phyloP scores from a whole-genome alignment of 495 filamentous ascomycete genomes.

The Neurospora pannonica region DNA sequence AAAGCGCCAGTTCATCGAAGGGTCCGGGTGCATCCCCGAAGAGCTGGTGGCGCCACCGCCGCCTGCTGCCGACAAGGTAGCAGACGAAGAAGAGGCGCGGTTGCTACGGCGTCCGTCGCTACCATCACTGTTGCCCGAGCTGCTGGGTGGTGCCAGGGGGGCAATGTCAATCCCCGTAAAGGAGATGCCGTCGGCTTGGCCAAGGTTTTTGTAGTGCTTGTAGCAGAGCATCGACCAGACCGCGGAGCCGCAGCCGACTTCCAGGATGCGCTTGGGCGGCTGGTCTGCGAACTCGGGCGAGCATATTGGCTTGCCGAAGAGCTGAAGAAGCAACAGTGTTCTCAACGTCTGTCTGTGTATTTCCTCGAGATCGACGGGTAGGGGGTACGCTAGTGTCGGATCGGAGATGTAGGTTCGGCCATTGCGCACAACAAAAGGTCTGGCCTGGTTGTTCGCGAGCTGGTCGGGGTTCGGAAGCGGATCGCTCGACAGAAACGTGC shows the following conservation, averaged over 20 bases:
- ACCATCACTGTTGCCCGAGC: background rate
- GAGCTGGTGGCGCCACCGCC: background rate
- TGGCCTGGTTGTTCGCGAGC: constrained; percentile 27
- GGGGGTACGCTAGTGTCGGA: constrained; percentile 61
- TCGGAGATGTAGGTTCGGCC: constrained; percentile 79
- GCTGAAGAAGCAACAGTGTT: constrained; percentile 68
- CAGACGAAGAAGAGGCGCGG: constrained; percentile 4
- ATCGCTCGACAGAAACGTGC: constrained; percentile 28
- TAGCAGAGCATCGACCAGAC: constrained; percentile 86
- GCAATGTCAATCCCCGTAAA: constrained; percentile 84
- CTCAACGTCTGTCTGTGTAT: constrained; percentile 79
- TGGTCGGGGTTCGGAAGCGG: constrained; percentile 15
- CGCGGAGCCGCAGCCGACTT: constrained; percentile 80
- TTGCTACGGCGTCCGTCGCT: background rate
- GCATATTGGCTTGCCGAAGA: constrained; percentile 73
- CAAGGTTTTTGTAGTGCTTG: constrained; percentile 56
- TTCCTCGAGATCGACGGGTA: constrained; percentile 83
- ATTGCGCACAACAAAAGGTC: constrained; percentile 61
- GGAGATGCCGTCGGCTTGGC: constrained; percentile 43
- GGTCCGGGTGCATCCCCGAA: constrained; percentile 28
- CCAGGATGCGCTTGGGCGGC: constrained; percentile 69
- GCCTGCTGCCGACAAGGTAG: background rate
- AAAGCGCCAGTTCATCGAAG: constrained; percentile 78
- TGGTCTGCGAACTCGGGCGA: constrained; percentile 52
- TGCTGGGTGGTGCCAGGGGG: constrained; percentile 48